Conservation (phyloP, 2,329 filamentous ascomycete genomes). For the Myriosclerotinia scirpicola region DNA sequence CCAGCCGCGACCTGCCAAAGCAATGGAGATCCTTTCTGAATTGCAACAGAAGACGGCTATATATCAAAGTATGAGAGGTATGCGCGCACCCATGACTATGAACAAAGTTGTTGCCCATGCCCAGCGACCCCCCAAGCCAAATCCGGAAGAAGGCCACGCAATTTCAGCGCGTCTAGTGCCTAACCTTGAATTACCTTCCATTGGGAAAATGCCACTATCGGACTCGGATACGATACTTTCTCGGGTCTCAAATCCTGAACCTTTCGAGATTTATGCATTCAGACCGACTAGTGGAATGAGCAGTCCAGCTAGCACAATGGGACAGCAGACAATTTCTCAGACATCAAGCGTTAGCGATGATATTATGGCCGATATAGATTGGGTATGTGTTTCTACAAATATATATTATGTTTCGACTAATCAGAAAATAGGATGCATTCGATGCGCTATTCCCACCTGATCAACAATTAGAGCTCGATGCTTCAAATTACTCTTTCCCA, state of each 20-base stretch:
- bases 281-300: neutral
- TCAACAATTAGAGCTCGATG: slow-evolving; percentile 26
- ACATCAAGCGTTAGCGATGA: slow-evolving; percentile 31
- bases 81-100: slow-evolving; percentile 49
- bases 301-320: slow-evolving; percentile 1
- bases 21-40: slow-evolving; percentile 59
- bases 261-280: neutral
- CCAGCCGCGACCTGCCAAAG: slow-evolving; percentile 56
- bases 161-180: neutral
- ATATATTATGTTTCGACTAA: neutral
- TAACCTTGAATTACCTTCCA: neutral
- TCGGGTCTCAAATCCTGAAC: neutral
- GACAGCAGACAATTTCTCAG: neutral
- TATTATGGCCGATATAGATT: slow-evolving; percentile 60
- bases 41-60: slow-evolving; percentile 59
- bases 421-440: slow-evolving; percentile 35
- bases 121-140: slow-evolving; percentile 37
- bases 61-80: slow-evolving; percentile 59
- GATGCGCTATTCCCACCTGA: slow-evolving; percentile 39
- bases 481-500: neutral
- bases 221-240: slow-evolving; percentile 12
- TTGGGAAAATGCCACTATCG: slow-evolving; percentile 3
- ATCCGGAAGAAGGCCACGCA: neutral
- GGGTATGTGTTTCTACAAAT: slow-evolving; percentile 51
- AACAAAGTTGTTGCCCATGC: slow-evolving; percentile 37